Evolutionary conservation across 1,284 basidiomycete genomes (phyloP), one percentile per base, ranked within the genome.

Genomic region (Volvariella surrecta): DNA sequence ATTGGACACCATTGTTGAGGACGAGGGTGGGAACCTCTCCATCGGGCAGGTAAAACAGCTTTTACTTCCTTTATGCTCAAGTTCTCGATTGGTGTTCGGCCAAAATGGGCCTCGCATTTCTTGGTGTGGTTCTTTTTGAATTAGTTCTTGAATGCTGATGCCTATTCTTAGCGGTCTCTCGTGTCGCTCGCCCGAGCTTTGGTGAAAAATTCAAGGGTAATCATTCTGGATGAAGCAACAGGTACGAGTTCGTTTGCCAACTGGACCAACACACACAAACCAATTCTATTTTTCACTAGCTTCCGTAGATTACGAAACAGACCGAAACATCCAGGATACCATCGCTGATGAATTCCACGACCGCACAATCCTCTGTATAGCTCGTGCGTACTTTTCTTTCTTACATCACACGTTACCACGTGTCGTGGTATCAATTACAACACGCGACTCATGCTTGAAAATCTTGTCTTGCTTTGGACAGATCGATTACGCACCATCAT

Each of bases 281-380:
- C 46, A 19, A 32, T 34, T 45, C 31, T 40, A 37, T 21, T 39
- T 34, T 42, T 47, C 49, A 30, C 47, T 51, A 67, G 85, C 85
- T 15, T 85, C 82, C 2, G 83, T 87, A 18, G 84, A 88, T 59
- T 89, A 81, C 48, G 83, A 86, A 60, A 92, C 89, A 0, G 89
- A 94, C 61, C 69, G 76, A 48, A 84, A 83, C 50, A 89, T 93
- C 48, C 89, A 93, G 58, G 72, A 81, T 48, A 92, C 89, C n/a
- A 92, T 94, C 50, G 73, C 84, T 2, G 71, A 71, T 38, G 89
- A 91, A 64, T 93, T 93, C 64, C 65, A 67, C 37, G 79, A 86
- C 56, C 76, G 83, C 42, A 93, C 90, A 0, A 78, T 89, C 41
- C 60, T 90, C 7, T 89, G 83, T 56, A 89, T 90, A 47, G 85